Conservation (phyloP, 2,329 filamentous ascomycete species). For the Aureobasidium sp. region DNA sequence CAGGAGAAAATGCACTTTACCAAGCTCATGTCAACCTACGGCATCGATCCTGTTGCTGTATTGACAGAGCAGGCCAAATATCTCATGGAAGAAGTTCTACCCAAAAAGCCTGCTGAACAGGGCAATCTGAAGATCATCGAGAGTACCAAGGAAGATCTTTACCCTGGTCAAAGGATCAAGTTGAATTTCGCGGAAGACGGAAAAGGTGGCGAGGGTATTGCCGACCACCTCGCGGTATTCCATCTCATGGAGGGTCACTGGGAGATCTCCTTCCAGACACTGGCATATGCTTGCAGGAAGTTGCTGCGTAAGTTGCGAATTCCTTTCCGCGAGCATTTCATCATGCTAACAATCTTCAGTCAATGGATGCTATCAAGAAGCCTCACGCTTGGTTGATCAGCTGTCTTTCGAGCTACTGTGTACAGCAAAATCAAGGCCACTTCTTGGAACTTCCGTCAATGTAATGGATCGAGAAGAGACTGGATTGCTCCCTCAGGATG, state of each 20-base stretch:
- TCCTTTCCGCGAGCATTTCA: not conserved
- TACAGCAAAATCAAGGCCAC: constrained; percentile 33
- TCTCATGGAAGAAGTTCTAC: constrained; percentile 22
- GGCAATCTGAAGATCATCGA: constrained; percentile 42
- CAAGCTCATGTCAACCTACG: constrained; percentile 65
- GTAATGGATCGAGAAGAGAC: constrained; percentile 25
- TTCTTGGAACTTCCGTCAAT: constrained; percentile 36
- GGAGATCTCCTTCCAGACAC: constrained; percentile 60
- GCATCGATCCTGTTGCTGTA: constrained; percentile 66
- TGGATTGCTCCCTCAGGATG: constrained; percentile 16
- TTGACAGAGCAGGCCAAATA: constrained; percentile 57
- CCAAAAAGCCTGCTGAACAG: constrained; percentile 4
- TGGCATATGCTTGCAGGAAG: constrained; percentile 69
- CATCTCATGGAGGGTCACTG: constrained; percentile 66
- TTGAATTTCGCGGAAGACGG: constrained; percentile 60
- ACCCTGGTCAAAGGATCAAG: constrained; percentile 57
- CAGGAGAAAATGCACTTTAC: constrained; percentile 62
- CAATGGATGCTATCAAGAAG: constrained; percentile 47
- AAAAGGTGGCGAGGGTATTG: constrained; percentile 62
- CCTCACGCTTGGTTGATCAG: constrained; percentile 46
- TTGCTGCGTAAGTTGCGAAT: constrained; percentile 65
- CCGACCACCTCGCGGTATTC: constrained; percentile 80
- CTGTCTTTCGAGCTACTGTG: constrained; percentile 44
- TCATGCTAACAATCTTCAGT: constrained; percentile 26
- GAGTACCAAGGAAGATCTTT: constrained; percentile 40